Percentiles rank a stretch among this genome's conserved stretches.
Conservation (phyloP, 2,329 filamentous ascomycete genomes). For the Chaetomium sp. region DNA sequence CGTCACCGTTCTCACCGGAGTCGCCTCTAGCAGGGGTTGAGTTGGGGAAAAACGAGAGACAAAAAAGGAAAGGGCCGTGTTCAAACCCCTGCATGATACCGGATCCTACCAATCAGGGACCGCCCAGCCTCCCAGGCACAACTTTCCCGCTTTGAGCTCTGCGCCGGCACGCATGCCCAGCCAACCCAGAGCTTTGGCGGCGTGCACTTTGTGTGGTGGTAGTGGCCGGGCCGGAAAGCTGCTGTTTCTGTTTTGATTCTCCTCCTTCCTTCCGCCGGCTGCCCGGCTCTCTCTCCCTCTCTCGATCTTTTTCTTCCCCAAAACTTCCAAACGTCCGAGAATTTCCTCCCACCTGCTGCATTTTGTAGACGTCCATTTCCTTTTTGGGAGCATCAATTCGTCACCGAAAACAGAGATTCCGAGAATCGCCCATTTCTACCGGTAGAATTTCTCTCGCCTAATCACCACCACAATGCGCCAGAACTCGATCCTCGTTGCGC, state of each 20-base stretch:
- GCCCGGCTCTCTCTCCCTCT: too few relatives aligned
- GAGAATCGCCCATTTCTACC: too few relatives aligned
- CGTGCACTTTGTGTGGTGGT: too few relatives aligned
- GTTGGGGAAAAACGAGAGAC: neutral
- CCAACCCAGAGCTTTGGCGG: too few relatives aligned
- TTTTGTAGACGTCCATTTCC: neutral
- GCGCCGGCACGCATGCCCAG: neutral
- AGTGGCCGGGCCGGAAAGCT: neutral
- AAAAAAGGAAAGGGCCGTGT: neutral
- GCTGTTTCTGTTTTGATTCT: constrained; percentile 1
- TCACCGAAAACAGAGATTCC: too few relatives aligned
- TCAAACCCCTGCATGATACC: constrained; percentile 1
- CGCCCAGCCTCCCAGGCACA: neutral
- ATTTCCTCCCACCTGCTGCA: constrained; percentile 1
- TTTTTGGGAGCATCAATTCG: too few relatives aligned
- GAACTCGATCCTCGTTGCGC: constrained; percentile 35
- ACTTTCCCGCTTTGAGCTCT: constrained; percentile 4
- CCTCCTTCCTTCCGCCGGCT: neutral
- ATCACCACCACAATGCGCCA: constrained; percentile 35
- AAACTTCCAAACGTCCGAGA: too few relatives aligned
- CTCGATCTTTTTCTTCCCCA: neutral
- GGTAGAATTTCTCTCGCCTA: too few relatives aligned
- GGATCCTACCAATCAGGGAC: constrained; percentile 1
- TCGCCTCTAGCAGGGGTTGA: too few relatives aligned
- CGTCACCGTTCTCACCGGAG: too few relatives aligned